Evolutionary conservation across 1,284 basidiomycete species (phyloP), one percentile per base, ranked within the genome.

Genomic region (Tranzscheliella williamsii): DNA sequence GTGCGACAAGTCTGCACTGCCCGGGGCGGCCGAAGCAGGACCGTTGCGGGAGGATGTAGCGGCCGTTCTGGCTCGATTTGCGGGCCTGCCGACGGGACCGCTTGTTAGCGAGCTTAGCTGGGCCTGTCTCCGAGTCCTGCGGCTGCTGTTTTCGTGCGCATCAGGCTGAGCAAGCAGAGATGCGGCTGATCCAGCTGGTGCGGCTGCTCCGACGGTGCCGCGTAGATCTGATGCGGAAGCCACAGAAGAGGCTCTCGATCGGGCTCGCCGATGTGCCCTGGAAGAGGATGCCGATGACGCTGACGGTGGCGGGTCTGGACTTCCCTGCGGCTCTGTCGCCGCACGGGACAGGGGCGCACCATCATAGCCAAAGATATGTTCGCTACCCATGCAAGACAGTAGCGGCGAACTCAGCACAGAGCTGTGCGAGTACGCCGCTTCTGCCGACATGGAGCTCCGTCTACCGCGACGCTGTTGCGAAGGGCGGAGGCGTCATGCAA

Each of bases 351-450:
- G 16, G 15, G 22, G 23, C n/a, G 37, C 21, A 20, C 38, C 36
- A 37, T 47, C 37, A 24, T 41, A 38, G 16, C 51, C 40, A 24
- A 61, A 61, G 2, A 29, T 44, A 27, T 61, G 57, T 24, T 61
- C 47, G 22, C 57, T 61, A 15, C 55, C 57, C 33, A 61, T 43
- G n/a, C 43, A 40, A 24, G 57, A 51, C 8, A 55, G 36, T 24
- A 61, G 31, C 21, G 57, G 57, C n/a, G 57, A 47, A 34, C 57
- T 61, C 21, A 61, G 37, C 37, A 61, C 37, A 12, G 56, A 50
- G 21, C 52, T 49, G 18, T 49, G 56, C 4, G 45, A 32, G 39
- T 36, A 54, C 26, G 46, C 20, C 27, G 56, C 39, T 29, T 9
- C 27, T 11, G 11, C 27, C 27, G 27, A 29, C 27, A n/a, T 29